phyloP scores from a whole-genome alignment of 257 asterid species.

The Capsicum pubescens region DNA sequence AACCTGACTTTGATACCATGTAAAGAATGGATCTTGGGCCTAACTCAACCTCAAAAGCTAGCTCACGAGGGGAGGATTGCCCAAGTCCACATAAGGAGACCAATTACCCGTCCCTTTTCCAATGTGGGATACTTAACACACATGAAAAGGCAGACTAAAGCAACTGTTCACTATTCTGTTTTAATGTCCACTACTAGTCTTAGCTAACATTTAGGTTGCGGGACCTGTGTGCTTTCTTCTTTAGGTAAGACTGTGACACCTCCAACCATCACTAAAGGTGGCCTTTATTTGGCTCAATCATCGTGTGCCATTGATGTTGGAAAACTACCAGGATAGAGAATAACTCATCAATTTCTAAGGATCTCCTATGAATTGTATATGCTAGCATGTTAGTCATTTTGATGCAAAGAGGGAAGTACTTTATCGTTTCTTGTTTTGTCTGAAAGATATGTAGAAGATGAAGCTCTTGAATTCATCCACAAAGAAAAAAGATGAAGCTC shows the following conservation, averaged over 20 bases:
- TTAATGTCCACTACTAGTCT: neutral
- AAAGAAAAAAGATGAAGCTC: neutral
- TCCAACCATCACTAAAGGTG: neutral
- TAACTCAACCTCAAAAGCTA: too few relatives aligned
- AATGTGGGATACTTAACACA: too few relatives aligned
- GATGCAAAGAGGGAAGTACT: neutral
- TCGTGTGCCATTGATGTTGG: neutral
- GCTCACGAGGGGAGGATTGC: too few relatives aligned
- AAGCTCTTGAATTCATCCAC: neutral
- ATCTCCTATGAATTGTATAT: neutral
- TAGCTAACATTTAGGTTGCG: neutral
- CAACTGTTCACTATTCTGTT: neutral
- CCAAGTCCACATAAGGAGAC: too few relatives aligned
- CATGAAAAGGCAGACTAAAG: constrained; percentile 18
- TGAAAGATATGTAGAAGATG: neutral
- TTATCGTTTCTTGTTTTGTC: neutral
- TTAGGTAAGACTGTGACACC: neutral
- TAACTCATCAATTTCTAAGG: neutral
- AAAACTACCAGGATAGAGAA: constrained; percentile 1
- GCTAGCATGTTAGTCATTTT: neutral
- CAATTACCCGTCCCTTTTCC: too few relatives aligned
- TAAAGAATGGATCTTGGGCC: too few relatives aligned
- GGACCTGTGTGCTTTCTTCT: neutral
- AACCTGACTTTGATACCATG: too few relatives aligned
- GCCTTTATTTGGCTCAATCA: neutral